Evolutionary conservation across 2,329 filamentous ascomycete genomes (phyloP).

Genomic region (Colletotrichum tropicicola): DNA sequence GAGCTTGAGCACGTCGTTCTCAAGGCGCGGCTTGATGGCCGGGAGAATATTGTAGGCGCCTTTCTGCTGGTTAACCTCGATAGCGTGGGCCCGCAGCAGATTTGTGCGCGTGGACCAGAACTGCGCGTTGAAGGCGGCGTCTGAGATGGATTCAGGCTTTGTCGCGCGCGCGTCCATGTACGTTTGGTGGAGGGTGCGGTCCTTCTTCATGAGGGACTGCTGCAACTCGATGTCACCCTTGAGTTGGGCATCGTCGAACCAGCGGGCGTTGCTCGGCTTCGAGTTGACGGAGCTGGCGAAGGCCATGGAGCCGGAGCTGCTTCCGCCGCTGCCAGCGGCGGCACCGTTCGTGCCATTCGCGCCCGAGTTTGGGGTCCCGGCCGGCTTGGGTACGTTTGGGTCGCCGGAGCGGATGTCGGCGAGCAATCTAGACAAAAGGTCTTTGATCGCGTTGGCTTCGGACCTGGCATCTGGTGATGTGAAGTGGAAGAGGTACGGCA

Average conservation of each 20-base stretch:
- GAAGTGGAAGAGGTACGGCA: constrained; percentile 88
- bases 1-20: constrained; percentile 79
- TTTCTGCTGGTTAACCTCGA: constrained; percentile 85
- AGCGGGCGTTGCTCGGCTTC: constrained; percentile 64
- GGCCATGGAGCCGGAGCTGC: constrained; percentile 73
- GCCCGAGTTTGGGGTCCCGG: constrained; percentile 37
- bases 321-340: constrained; percentile 34
- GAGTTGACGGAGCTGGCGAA: constrained; percentile 76
- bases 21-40: constrained; percentile 82
- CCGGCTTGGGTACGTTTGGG: constrained; percentile 58
- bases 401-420: constrained; percentile 71
- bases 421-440: constrained; percentile 81
- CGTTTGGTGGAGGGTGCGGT: constrained; percentile 78
- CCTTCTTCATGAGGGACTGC: constrained; percentile 85
- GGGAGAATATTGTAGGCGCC: constrained; percentile 95
- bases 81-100: constrained; percentile 87
- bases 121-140: constrained; percentile 84
- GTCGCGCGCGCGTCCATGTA: constrained; percentile 86
- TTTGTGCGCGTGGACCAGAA: constrained; percentile 94
- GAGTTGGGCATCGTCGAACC: constrained; percentile 84
- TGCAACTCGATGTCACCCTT: constrained; percentile 84
- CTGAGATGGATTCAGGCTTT: constrained; percentile 85
- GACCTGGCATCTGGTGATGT: constrained; percentile 80
- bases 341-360: constrained; percentile 35
- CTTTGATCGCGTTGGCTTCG: constrained; percentile 88